Conservation (phyloP, 768 basidiomycete species). For the Xerocomellus chrysenteron region DNA sequence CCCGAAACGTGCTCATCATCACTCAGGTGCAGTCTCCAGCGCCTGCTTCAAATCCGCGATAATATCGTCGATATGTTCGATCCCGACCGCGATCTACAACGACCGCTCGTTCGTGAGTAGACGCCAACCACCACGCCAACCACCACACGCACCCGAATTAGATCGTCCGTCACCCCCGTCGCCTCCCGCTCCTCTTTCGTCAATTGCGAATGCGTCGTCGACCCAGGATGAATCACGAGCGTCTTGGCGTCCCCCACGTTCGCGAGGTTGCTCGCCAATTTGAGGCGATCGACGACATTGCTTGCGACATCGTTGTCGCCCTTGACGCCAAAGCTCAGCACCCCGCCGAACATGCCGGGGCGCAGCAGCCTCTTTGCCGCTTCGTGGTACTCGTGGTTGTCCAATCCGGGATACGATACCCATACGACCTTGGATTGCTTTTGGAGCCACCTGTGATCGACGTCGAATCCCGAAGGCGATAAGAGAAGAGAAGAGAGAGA, state of each 20-base stretch:
- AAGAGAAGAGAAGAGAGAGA: no score
- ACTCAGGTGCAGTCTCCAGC: not conserved
- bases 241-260: constrained; percentile 68
- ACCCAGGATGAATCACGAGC: constrained; percentile 74
- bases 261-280: constrained; percentile 37
- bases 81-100: constrained; percentile 15
- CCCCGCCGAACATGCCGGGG: constrained; percentile 8
- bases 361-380: constrained; percentile 13
- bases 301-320: constrained; percentile 16
- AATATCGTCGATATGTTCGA: constrained; percentile 19
- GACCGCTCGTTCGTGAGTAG: not conserved
- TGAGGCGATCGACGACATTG: constrained; percentile 38
- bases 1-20: not conserved
- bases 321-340: constrained; percentile 14
- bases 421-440: constrained; percentile 12
- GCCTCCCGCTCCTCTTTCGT: constrained; percentile 55
- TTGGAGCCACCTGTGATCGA: constrained; percentile 11
- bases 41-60: constrained; percentile 16
- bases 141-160: constrained; percentile 56
- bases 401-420: constrained; percentile 18
- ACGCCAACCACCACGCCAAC: not conserved
- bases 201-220: constrained; percentile 76
- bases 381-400: constrained; percentile 8
- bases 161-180: constrained; percentile 73
- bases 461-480: not conserved